Percentiles rank a stretch among this genome's conserved stretches.
phyloP scores from a whole-genome alignment of 768 basidiomycete species.

The Cyclocybe aegerita region DNA sequence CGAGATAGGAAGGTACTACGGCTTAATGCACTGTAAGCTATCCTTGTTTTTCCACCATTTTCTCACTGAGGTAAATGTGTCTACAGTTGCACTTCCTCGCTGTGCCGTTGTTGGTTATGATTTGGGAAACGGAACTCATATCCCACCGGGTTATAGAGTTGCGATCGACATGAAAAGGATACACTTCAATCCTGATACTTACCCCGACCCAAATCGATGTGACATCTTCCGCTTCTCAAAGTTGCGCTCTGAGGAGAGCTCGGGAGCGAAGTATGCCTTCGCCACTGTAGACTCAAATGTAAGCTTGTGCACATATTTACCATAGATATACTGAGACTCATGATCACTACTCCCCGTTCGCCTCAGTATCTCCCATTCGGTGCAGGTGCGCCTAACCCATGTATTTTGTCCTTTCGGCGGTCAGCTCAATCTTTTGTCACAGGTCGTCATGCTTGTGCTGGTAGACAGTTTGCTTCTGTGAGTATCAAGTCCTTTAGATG shows the following conservation, averaged over 20 bases:
- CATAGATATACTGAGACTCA: constrained; percentile 2
- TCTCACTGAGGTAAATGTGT: not conserved
- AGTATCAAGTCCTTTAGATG: constrained; percentile 6
- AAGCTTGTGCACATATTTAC: constrained; percentile 7
- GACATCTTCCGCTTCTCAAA: constrained; percentile 38
- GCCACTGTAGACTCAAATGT: constrained; percentile 34
- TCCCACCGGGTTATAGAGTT: constrained; percentile 31
- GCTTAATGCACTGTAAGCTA: constrained; percentile 31
- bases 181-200: constrained; percentile 32
- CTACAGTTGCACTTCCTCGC: constrained; percentile 30
- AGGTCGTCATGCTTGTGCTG: constrained; percentile 38
- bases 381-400: constrained; percentile 23
- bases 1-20: constrained; percentile 34
- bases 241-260: constrained; percentile 25
- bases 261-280: constrained; percentile 32
- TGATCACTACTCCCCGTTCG: not conserved
- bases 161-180: constrained; percentile 34
- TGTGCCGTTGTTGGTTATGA: constrained; percentile 25
- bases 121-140: constrained; percentile 28
- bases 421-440: constrained; percentile 1
- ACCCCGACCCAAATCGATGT: constrained; percentile 32
- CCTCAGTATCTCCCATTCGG: constrained; percentile 38
- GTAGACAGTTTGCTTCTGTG: constrained; percentile 36
- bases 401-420: not conserved
- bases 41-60: not conserved